Evolutionary conservation across 2,329 filamentous ascomycete genomes (phyloP).

Genomic region (Aspergillus sojae): DNA sequence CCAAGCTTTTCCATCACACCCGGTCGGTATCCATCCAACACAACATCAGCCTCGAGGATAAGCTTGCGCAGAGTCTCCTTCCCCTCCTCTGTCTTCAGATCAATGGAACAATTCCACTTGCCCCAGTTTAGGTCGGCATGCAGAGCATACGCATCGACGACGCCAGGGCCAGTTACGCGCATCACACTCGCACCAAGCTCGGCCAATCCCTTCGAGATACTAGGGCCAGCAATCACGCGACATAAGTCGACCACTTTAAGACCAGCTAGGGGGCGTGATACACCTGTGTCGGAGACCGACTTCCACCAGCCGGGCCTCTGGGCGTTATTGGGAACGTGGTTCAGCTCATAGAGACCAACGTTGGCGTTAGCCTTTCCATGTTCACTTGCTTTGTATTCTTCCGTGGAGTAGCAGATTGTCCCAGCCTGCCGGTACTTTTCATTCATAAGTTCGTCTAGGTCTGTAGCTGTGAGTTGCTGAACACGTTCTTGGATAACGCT

Average conservation of each 20-base stretch:
- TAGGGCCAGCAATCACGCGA: slow-evolving; percentile 75
- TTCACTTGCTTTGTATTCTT: slow-evolving; percentile 11
- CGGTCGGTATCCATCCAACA: slow-evolving; percentile 72
- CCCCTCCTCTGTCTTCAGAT: slow-evolving; percentile 61
- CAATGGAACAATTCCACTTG: slow-evolving; percentile 67
- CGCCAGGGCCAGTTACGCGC: slow-evolving; percentile 68
- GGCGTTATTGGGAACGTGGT: not conserved
- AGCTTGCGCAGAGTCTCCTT: slow-evolving; percentile 61
- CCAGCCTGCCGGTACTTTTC: slow-evolving; percentile 11
- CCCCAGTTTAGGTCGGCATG: slow-evolving; percentile 74
- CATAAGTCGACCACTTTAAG: slow-evolving; percentile 75
- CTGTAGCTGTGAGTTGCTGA: not conserved
- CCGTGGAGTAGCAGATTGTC: slow-evolving; percentile 8
- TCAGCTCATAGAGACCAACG: slow-evolving; percentile 9
- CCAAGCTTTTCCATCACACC: slow-evolving; percentile 66
- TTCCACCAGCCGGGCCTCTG: slow-evolving; percentile 6
- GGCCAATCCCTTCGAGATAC: slow-evolving; percentile 70
- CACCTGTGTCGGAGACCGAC: not conserved
- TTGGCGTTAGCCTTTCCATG: slow-evolving; percentile 10
- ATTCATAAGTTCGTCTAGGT: slow-evolving; percentile 12
- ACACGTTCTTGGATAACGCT: not conserved
- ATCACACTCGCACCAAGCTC: slow-evolving; percentile 76
- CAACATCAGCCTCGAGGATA: slow-evolving; percentile 64
- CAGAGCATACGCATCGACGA: slow-evolving; percentile 73
- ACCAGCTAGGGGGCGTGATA: slow-evolving; percentile 50